These are phyloP conservation scores for Castanospermum australe DNA, from an alignment of 306 rosid genomes.

Conservation along the genomic window DNA sequence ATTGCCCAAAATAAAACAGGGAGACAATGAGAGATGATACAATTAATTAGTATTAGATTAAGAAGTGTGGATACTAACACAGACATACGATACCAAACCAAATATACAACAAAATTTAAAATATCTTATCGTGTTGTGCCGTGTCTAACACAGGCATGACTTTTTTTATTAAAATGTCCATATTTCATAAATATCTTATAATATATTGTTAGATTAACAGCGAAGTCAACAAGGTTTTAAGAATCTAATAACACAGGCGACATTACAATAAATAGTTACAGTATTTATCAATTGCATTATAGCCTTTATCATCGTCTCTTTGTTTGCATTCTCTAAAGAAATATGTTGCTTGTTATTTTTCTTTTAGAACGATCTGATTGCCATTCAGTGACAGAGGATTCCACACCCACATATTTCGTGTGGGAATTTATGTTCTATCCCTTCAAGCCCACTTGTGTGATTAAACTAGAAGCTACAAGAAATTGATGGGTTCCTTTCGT, in stretches of 20 bases:
- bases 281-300: conserved; percentile 19
- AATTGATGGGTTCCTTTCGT: conserved; percentile 22
- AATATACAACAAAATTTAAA: background rate
- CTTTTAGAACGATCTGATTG: conserved; percentile 44
- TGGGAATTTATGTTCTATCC: conserved; percentile 38
- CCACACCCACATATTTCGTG: conserved; percentile 27
- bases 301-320: conserved; percentile 48
- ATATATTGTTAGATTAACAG: no score
- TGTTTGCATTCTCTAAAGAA: conserved; percentile 52
- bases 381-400: conserved; percentile 44
- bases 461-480: conserved; percentile 25
- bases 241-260: conserved; percentile 15
- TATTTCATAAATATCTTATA: no score
- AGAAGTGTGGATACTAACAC: background rate
- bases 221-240: conserved; percentile 29
- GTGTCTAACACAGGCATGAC: no score
- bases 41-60: background rate
- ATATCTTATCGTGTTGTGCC: background rate
- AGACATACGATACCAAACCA: background rate
- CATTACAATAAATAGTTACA: conserved; percentile 12
- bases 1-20: background rate
- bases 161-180: background rate
- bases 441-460: conserved; percentile 23
- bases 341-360: conserved; percentile 57
- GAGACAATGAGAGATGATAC: background rate